These are phyloP conservation scores for Priceomyces melissophilus DNA, from an alignment of 805 yeast species.

Conservation along the genomic window DNA sequence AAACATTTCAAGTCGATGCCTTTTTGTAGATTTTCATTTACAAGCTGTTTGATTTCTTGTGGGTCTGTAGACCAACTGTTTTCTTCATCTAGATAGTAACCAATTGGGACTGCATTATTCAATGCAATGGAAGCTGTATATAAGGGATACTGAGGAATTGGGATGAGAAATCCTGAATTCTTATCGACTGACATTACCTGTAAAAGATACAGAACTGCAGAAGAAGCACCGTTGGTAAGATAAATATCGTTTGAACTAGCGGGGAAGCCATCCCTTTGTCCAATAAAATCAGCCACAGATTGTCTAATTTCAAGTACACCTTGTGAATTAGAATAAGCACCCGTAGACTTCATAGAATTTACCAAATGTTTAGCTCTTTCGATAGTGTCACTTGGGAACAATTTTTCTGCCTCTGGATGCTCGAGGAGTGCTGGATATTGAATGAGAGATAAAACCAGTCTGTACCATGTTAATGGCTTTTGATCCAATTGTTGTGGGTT, in stretches of 20 bases:
- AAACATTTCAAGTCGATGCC: slow-evolving; percentile 71
- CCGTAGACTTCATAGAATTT: slow-evolving; percentile 71
- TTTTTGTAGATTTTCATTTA: slow-evolving; percentile 43
- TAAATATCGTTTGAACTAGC: slow-evolving; percentile 72
- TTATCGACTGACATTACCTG: slow-evolving; percentile 66
- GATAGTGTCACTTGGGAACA: slow-evolving; percentile 66
- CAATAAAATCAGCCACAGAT: slow-evolving; percentile 77
- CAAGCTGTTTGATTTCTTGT: slow-evolving; percentile 53
- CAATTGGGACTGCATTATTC: slow-evolving; percentile 76
- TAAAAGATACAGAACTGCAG: slow-evolving; percentile 81
- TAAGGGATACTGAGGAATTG: slow-evolving; percentile 97
- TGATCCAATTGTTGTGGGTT: slow-evolving; percentile 97
- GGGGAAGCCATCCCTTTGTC: slow-evolving; percentile 66
- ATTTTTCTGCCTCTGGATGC: slow-evolving; percentile 20
- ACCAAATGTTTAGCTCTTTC: slow-evolving; percentile 65
- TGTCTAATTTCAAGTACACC: slow-evolving; percentile 74
- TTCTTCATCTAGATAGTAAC: slow-evolving; percentile 80
- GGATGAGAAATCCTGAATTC: slow-evolving; percentile 78
- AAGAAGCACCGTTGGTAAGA: slow-evolving; percentile 91
- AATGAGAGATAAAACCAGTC: slow-evolving; percentile 82
- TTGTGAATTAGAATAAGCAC: slow-evolving; percentile 93
- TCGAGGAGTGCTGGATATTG: slow-evolving; percentile 75
- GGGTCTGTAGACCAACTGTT: slow-evolving; percentile 83
- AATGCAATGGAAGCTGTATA: slow-evolving; percentile 93
- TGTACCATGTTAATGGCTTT: slow-evolving; percentile 89